Evolutionary conservation across 768 basidiomycete genomes (phyloP).

Genomic region (Suillus tomentosus): DNA sequence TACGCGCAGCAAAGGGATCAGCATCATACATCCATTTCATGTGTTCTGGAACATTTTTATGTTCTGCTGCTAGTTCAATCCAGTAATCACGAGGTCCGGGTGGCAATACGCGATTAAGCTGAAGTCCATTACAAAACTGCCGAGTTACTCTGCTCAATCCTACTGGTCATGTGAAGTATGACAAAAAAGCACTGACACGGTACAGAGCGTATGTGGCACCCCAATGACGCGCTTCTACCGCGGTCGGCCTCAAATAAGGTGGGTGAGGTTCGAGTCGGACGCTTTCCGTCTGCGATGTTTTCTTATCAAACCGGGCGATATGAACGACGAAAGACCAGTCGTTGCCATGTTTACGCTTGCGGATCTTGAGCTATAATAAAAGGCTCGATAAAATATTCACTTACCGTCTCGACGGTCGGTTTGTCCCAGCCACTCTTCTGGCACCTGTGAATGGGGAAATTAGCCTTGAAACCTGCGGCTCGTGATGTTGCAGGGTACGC

Average conservation of each 20-base stretch:
- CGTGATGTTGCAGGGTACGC: background rate
- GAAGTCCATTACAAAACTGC: conserved; percentile 76
- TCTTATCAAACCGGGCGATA: conserved; percentile 69
- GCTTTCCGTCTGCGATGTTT: conserved; percentile 65
- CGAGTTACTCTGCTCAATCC: conserved; percentile 26
- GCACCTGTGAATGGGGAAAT: conserved; percentile 50
- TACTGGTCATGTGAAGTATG: background rate
- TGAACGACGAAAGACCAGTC: conserved; percentile 69
- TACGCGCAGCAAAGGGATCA: conserved; percentile 81
- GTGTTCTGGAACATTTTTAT: conserved; percentile 66
- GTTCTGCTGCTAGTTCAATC: conserved; percentile 71
- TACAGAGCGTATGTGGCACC: conserved; percentile 87
- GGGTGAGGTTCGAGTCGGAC: conserved; percentile 78
- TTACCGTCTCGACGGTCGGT: conserved; percentile 75
- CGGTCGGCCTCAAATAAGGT: conserved; percentile 62
- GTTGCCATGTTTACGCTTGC: conserved; percentile 47
- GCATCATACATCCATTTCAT: conserved; percentile 85
- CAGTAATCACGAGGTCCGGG: conserved; percentile 88
- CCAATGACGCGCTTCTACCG: conserved; percentile 87
- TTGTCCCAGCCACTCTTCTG: conserved; percentile 91
- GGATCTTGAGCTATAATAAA: conserved; percentile 12
- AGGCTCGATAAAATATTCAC: conserved; percentile 15
- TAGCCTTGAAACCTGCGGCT: background rate
- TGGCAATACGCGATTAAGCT: conserved; percentile 76
- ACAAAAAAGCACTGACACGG: conserved; percentile 58